A percentile compares a stretch with the other conserved stretches of the same genome.
These are phyloP conservation scores for Microglena sp. DNA, from an alignment of 139 green algal genomes.

Conservation along the genomic window DNA sequence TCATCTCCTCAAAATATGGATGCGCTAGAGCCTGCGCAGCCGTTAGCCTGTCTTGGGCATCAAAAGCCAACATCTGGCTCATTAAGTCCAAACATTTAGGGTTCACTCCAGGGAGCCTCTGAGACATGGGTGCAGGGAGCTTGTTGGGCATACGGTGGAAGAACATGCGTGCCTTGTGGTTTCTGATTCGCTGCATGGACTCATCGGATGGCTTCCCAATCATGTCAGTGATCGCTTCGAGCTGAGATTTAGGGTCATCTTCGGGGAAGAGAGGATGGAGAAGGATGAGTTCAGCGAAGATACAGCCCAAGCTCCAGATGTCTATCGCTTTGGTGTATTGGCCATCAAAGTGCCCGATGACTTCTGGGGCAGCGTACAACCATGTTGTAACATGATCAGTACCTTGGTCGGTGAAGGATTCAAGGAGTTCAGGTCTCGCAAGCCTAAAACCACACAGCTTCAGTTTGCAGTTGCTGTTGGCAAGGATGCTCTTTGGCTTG, in stretches of 20 bases:
- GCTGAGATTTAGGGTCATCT: constrained; percentile 21
- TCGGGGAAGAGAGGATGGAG: constrained; percentile 61
- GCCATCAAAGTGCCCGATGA: constrained; percentile 45
- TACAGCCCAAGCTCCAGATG: constrained; percentile 93
- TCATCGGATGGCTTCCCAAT: constrained; percentile 21
- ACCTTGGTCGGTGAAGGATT: too few relatives aligned
- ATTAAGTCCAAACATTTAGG: constrained; percentile 37
- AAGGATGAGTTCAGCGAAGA: constrained; percentile 89
- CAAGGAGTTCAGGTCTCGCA: constrained; percentile 49
- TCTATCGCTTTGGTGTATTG: constrained; percentile 61
- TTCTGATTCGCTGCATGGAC: too few relatives aligned
- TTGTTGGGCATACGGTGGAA: constrained; percentile 18
- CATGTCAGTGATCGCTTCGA: constrained; percentile 30
- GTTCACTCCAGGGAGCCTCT: constrained; percentile 37
- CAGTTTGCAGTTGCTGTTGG: constrained; percentile 95
- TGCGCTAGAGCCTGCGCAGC: constrained; percentile 56
- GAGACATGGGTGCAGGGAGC: constrained; percentile 11
- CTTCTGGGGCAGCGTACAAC: constrained; percentile 95
- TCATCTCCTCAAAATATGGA: constrained; percentile 68
- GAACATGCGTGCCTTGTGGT: constrained; percentile 20
- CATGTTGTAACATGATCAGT: constrained; percentile 86
- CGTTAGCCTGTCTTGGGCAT: constrained; percentile 58
- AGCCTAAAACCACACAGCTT: constrained; percentile 94
- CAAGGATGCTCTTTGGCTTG: constrained; percentile 95
- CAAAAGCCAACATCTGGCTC: constrained; percentile 59